A percentile compares a stretch with the other conserved stretches of the same genome.
phyloP scores from a whole-genome alignment of 2,329 filamentous ascomycete genomes.

The Pseudonectria foliicola region DNA sequence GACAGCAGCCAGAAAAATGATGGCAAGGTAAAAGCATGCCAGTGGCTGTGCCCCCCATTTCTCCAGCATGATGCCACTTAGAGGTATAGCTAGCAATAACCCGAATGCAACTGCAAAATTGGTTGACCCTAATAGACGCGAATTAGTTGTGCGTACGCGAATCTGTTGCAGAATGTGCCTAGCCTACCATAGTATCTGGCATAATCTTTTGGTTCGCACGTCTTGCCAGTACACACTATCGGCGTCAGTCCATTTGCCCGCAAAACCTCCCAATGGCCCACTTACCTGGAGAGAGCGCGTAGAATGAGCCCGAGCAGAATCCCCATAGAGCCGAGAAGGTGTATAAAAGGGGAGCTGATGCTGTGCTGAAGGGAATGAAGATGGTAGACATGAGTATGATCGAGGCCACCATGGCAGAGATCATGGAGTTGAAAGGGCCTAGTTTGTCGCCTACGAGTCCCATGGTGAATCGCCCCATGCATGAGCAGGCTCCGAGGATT shows the following conservation, averaged over 20 bases:
- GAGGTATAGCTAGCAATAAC: conserved; percentile 35
- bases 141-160: no score
- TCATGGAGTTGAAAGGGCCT: conserved; percentile 33
- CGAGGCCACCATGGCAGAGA: conserved; percentile 18
- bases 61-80: conserved; percentile 37
- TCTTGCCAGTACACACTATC: conserved; percentile 33
- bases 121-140: conserved; percentile 32
- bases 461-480: conserved; percentile 33
- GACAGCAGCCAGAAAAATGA: conserved; percentile 27
- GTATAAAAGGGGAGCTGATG: conserved; percentile 30
- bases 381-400: conserved; percentile 31
- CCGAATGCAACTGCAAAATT: conserved; percentile 37
- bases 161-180: no score
- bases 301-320: conserved; percentile 38
- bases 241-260: not conserved
- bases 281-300: conserved; percentile 28
- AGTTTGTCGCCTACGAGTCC: conserved; percentile 33
- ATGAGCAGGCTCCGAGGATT: conserved; percentile 33
- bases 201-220: conserved; percentile 37
- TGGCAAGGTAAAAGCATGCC: conserved; percentile 36
- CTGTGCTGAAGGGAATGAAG: conserved; percentile 35
- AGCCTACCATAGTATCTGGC: conserved; percentile 31
- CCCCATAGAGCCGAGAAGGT: conserved; percentile 37
- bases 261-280: not conserved
- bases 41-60: conserved; percentile 33